phyloP scores from a whole-genome alignment of 768 basidiomycete genomes.

The Leccinum boreale region DNA sequence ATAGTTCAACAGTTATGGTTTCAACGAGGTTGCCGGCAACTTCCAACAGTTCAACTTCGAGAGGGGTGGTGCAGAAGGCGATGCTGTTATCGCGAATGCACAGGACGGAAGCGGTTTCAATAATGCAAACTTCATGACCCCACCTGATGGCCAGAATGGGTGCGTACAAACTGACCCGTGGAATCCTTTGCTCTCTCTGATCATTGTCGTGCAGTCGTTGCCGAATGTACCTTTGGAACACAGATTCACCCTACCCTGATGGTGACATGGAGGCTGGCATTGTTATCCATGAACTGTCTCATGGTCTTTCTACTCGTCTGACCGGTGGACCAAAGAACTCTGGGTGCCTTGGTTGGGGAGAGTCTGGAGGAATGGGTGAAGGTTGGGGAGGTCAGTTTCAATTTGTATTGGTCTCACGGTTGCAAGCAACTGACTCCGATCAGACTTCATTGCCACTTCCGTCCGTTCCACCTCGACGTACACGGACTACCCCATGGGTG shows the following conservation, averaged over 20 bases:
- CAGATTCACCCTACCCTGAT: slow-evolving; percentile 85
- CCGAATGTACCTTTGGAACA: slow-evolving; percentile 98
- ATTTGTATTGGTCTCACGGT: not conserved
- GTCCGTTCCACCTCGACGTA: slow-evolving; percentile 74
- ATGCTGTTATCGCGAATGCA: slow-evolving; percentile 92
- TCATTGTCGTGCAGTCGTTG: slow-evolving; percentile 47
- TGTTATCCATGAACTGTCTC: slow-evolving; percentile 86
- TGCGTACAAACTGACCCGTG: slow-evolving; percentile 10
- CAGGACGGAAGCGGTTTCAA: slow-evolving; percentile 94
- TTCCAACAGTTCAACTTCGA: slow-evolving; percentile 99
- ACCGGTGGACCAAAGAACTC: slow-evolving; percentile 94
- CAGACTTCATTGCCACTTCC: slow-evolving; percentile 83
- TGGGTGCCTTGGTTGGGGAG: slow-evolving; percentile 94
- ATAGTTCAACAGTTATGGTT: slow-evolving; percentile 64
- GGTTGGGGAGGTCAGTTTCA: slow-evolving; percentile 76
- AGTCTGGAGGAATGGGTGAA: slow-evolving; percentile 97
- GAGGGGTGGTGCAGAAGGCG: slow-evolving; percentile 80
- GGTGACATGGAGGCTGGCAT: slow-evolving; percentile 97
- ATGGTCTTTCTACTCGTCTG: slow-evolving; percentile 90
- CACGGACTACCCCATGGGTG: slow-evolving; percentile 86
- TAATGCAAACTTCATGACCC: slow-evolving; percentile 90
- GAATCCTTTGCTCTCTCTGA: not conserved
- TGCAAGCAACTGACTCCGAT: not conserved
- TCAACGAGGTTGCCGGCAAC: slow-evolving; percentile 89
- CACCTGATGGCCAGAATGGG: slow-evolving; percentile 82